Evolutionary conservation across 2,329 filamentous ascomycete genomes (phyloP), one percentile per base, ranked within the genome.

Genomic region (Ilyonectria mors-panacis): DNA sequence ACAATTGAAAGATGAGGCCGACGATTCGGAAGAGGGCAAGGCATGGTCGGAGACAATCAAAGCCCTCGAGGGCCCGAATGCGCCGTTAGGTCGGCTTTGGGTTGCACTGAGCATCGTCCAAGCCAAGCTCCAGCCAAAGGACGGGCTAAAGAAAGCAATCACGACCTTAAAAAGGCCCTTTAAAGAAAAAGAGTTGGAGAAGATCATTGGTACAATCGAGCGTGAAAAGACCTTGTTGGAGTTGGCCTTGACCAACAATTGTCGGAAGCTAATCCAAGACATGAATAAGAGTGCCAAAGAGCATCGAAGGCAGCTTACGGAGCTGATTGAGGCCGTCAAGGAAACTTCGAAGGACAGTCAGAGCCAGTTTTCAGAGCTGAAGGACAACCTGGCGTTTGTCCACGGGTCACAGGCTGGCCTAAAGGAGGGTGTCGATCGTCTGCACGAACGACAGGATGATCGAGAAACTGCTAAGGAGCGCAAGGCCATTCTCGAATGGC

Each of bases 31-130:
- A 8, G 70, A 67, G 37, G 68, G 63, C 17, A 64, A 57, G 30
- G 66, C 30, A 9, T 76, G 73, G 75, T 64, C 30, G 9, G 53
- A 69, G 37, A 76, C 65, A 13, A 63, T 76, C 37, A 58, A 67
- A 39, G 65, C 64, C 8, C 63, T 76, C 21, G 67, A 76, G 39
- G 60, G 44, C 5, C 68, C 70, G 0, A 66, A 63, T 30, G 65
- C 69, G 9, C 73, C 75, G 6, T 53, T 76, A 7, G 42, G 50
- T 10, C 66, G 67, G 28, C 19, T 75, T 4, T 21, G 28, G 3
- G 33, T 51, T 33, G 56, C 65, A 17, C 59, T 75, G 21, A 33
- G 28, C 17, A 42, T 19, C 6, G 28, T 75, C 19, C 57, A 70
- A 45, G 17, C 37, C 15, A 73, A 66, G 63, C 47, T 74, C 4